Evolutionary conservation across 768 basidiomycete species (phyloP), one percentile per base, ranked within the genome.

Genomic region (Melanogaster broomeanus): DNA sequence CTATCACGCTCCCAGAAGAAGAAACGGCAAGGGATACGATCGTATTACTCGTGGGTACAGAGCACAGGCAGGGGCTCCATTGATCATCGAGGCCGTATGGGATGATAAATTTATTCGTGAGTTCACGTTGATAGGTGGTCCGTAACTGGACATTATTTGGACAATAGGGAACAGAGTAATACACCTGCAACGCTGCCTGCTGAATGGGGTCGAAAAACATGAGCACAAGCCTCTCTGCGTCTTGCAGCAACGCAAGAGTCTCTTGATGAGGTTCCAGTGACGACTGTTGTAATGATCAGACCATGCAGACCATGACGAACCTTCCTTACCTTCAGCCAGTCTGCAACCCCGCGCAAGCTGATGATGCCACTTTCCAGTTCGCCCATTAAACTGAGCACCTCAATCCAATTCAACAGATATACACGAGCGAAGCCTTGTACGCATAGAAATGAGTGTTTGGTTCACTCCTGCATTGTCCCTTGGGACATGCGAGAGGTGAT

Each of bases 191-290:
- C 7, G 60, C 56, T 13, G 56, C 30, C 27, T 61, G 49, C 19
- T 49, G 45, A n/a, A 61, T 61, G 37, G 55, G 25, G 28, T 61
- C 60, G 18, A 61, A 61, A 42, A 31, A 61, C 50, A 58, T 52
- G 13, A 61, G 60, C 1, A 61, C 42, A 9, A 61, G 45, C 43
- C 59, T 57, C 34, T 54, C 59, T 15, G 60, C 52, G 40, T 61
- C 60, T 8, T 24, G 41, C 21, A 61, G 33, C 30, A 61, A 43
- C 2, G n/a, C 43, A 7, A 61, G 27, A 2, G 49, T 45, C 39
- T 61, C 52, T 25, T 40, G 40, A 19, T 47, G 43, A 33, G 50
- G 45, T 13, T 44, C 35, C 18, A 52, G 48, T 9, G 50, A 55
- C 18, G 18, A 16, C 60, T 61, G 37, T 15, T 28, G 38, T n/a